phyloP scores from a whole-genome alignment of 1,139 yeast species.

The Kurtzmaniella quercitrusa region DNA sequence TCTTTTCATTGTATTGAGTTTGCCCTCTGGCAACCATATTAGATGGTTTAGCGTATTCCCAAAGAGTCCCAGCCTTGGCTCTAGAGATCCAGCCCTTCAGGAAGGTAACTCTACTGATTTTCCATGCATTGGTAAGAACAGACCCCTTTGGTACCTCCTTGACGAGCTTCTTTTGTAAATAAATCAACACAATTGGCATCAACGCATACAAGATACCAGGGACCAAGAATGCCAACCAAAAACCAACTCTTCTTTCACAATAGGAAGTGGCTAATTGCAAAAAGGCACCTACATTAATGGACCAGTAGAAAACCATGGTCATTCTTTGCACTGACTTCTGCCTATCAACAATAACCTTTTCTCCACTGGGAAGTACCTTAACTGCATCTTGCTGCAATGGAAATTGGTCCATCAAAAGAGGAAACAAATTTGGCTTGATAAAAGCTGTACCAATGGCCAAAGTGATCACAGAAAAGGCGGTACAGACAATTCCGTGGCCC shows the following conservation, averaged over 20 bases:
- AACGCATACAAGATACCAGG: constrained; percentile 50
- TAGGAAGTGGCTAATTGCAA: constrained; percentile 76
- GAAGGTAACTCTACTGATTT: constrained; percentile 37
- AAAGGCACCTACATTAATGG: constrained; percentile 78
- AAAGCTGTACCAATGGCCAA: constrained; percentile 47
- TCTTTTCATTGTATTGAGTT: constrained; percentile 22
- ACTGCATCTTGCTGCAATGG: constrained; percentile 55
- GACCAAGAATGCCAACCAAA: constrained; percentile 69
- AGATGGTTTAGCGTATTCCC: constrained; percentile 56
- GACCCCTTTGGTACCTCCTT: constrained; percentile 45
- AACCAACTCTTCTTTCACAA: constrained; percentile 64
- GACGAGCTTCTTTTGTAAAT: constrained; percentile 33
- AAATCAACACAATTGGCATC: constrained; percentile 42
- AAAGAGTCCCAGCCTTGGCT: constrained; percentile 32
- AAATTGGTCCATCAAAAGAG: constrained; percentile 50
- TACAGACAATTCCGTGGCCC: constrained; percentile 32
- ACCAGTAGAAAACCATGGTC: constrained; percentile 73
- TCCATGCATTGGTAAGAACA: constrained; percentile 39
- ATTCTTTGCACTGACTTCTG: constrained; percentile 68
- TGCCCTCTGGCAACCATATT: constrained; percentile 43
- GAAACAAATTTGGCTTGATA: constrained; percentile 48
- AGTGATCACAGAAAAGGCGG: constrained; percentile 31
- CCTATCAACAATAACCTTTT: constrained; percentile 67
- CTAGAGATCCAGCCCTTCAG: constrained; percentile 37
- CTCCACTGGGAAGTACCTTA: constrained; percentile 55